Evolutionary conservation across 106 monocot genomes (phyloP), one percentile per base, ranked within the genome.

Genomic region (Gastrodia elata): DNA sequence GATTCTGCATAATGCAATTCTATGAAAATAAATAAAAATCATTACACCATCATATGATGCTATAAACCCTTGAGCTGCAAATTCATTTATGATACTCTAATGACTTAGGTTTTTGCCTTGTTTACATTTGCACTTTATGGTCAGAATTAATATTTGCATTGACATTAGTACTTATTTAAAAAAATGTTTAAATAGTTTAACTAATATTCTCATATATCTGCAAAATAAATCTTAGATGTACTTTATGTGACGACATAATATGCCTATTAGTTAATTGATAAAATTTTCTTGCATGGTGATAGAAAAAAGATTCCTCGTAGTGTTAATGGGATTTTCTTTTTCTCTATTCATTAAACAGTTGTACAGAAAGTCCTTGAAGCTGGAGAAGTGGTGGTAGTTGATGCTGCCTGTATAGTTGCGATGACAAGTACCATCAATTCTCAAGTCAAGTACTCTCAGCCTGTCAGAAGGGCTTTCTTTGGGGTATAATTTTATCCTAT

Each of bases 311-410:
- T 14, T 61, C 14, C 13, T 32, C 20, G 10, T 32, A 30, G 28
- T 67, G 13, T 35, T 37, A 67, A 67, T 67, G 36, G 35, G 16
- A 35, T 10, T 38, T 67, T 38, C 38, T 58, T 35, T 76, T 34
- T 22, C 2, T n/a, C n/a, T n/a, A 18, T 67, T 28, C 22, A 3
- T 49, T 71, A 65, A 52, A 58, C 71, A 97, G 96, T 97, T 75
- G 90, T 85, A 55, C 96, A 97, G 81, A 97, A 97, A 83, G 80
- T 86, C 38, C 90, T 97, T 68, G 90, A 83, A 46, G 79, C 65
- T 49, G 92, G 79, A 9, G 96, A 97, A 84, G 83, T 83, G 16
- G 55, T 92, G 59, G 81, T 86, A 22, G 83, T 88, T 64, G 96
- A 97, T 78, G 86, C 88, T 74, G 77, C 87, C 16, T 84, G 86